A percentile compares a stretch with the other conserved stretches of the same genome.
Conservation (phyloP, 192 early-diverging fungal species). For the Podila clonocystis region DNA sequence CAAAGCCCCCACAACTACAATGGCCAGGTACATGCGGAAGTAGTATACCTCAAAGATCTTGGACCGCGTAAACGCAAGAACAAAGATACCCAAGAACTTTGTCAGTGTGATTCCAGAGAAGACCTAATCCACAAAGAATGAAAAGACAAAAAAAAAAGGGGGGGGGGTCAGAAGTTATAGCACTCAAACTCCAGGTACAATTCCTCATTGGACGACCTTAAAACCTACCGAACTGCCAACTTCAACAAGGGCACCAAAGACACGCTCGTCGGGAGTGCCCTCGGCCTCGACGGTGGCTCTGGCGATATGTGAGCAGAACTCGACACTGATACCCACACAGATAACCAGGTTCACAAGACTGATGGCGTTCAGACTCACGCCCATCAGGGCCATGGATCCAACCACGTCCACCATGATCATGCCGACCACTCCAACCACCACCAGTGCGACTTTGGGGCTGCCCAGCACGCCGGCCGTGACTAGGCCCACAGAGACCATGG, state of each 20-base stretch:
- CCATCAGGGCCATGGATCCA: slow-evolving; percentile 66
- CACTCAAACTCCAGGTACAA: not conserved
- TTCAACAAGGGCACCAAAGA: slow-evolving; percentile 59
- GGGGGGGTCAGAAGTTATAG: not conserved
- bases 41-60: slow-evolving; percentile 78
- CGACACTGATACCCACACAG: slow-evolving; percentile 74
- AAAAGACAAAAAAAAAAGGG: not conserved
- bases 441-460: slow-evolving; percentile 57
- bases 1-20: slow-evolving; percentile 67
- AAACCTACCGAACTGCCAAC: slow-evolving; percentile 68
- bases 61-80: slow-evolving; percentile 71
- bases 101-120: slow-evolving; percentile 73
- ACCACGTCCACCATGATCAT: slow-evolving; percentile 71
- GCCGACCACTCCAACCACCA: slow-evolving; percentile 62
- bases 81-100: slow-evolving; percentile 72
- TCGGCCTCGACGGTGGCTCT: slow-evolving; percentile 62
- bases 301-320: slow-evolving; percentile 74
- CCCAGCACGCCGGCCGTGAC: slow-evolving; percentile 63
- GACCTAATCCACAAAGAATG: slow-evolving; percentile 48
- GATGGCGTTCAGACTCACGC: slow-evolving; percentile 68
- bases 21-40: slow-evolving; percentile 72
- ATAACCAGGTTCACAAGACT: slow-evolving; percentile 73
- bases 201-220: not conserved
- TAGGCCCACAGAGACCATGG: slow-evolving; percentile 61
- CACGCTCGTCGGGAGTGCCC: slow-evolving; percentile 55